Evolutionary conservation across 192 early-diverging fungal species (phyloP), one percentile per base, ranked within the genome.

Genomic region (Coemansia sp.): DNA sequence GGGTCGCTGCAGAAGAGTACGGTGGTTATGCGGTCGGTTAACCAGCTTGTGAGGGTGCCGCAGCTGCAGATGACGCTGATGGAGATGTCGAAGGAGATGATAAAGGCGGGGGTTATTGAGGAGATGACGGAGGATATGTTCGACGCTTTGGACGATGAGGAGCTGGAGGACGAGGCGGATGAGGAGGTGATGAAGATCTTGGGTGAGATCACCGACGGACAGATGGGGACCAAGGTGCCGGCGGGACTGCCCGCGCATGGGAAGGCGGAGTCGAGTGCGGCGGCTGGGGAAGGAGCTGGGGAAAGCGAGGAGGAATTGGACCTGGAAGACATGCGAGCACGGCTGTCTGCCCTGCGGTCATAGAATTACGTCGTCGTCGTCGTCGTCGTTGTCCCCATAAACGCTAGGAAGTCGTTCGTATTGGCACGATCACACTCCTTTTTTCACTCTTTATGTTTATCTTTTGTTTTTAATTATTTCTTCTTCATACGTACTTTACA

Each of bases 1-100:
- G 97, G 97, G 13, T 84, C 86, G 1, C 69, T 99, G 61, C 87
- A 95, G 68, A 93, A 95, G 83, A 92, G 89, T 56, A 91, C 92
- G 4, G 89, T 93, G 67, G 87, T 97, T 21, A 98, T 99, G 97
- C 88, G 91, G 46, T 69, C 90, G 36, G 94, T 99, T 37, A 98
- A 99, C 77, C 85, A 84, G 66, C 77, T 99, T 16, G 86, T 95
- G 69, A 89, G 89, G 67, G 73, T 99, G 41, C 95, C 95, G 33
- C 89, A 95, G 81, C 88, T 99, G 40, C 87, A 90, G 51, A 67
- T 85, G 29, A 85, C 88, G 14, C 92, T 99, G 89, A 90, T 91
- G 72, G 94, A 98, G 84, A 90, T 99, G 91, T 89, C 91, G 10
- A 89, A 81, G 85, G 97, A 99, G 78, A 97, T 99, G 97, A 95